phyloP scores from a whole-genome alignment of 139 green algal genomes.

The Ettlia oleoabundans region DNA sequence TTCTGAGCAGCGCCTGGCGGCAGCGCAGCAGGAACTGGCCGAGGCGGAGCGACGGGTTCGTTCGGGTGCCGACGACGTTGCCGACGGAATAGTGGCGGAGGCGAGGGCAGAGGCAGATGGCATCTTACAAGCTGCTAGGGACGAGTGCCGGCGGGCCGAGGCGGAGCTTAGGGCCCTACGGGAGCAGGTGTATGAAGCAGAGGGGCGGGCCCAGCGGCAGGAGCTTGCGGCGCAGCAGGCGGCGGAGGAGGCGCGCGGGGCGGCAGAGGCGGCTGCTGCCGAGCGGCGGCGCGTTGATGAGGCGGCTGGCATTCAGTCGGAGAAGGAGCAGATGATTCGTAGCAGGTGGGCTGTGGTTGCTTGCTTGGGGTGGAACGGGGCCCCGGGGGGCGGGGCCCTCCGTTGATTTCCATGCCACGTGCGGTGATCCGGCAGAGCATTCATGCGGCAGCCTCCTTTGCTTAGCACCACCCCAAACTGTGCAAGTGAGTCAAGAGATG shows the following conservation, averaged over 20 bases:
- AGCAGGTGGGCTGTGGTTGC: neutral
- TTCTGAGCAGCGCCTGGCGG: neutral
- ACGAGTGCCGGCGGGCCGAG: constrained; percentile 23
- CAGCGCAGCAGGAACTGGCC: constrained; percentile 6
- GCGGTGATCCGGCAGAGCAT: too few relatives aligned
- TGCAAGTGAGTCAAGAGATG: neutral
- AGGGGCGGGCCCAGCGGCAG: constrained; percentile 11
- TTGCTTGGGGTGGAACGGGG: neutral
- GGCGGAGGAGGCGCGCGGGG: neutral
- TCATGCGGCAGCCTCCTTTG: too few relatives aligned
- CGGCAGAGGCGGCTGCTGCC: neutral
- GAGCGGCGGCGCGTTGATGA: constrained; percentile 26
- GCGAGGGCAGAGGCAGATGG: constrained; percentile 25
- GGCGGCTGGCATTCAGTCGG: constrained; percentile 1
- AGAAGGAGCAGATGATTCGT: constrained; percentile 28
- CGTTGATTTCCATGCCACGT: neutral
- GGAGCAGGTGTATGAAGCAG: constrained; percentile 1
- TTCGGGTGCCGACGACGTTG: neutral
- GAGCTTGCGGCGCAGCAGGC: constrained; percentile 16
- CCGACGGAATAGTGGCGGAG: constrained; percentile 2
- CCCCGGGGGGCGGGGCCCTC: neutral
- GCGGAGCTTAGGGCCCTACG: constrained; percentile 21
- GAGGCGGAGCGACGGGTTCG: constrained; percentile 6
- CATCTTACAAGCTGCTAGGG: constrained; percentile 23
- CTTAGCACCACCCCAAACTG: too few relatives aligned